These are phyloP conservation scores for Trypanosoma grayi DNA, from an alignment of 208 protist genomes.

Conservation along the genomic window DNA sequence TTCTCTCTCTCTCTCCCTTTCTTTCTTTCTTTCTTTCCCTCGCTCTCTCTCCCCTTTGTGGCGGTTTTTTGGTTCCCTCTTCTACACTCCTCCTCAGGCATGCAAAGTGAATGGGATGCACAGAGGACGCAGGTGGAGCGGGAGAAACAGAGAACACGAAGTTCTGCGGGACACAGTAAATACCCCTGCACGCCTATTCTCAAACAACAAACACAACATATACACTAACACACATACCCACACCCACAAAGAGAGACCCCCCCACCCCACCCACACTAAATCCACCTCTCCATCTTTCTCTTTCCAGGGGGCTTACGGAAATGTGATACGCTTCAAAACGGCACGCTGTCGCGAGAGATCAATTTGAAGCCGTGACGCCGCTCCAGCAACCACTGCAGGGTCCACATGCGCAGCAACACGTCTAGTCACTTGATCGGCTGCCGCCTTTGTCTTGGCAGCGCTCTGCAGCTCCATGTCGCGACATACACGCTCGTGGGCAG, in stretches of 20 bases:
- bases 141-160: too few relatives aligned
- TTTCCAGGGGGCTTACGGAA: background rate
- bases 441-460: conserved; percentile 3
- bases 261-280: background rate
- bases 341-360: conserved; percentile 82
- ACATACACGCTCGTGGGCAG: conserved; percentile 52
- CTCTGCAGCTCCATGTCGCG: conserved; percentile 45
- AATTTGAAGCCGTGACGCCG: conserved; percentile 66
- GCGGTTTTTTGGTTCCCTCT: background rate
- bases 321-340: conserved; percentile 55
- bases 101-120: too few relatives aligned
- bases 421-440: background rate
- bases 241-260: conserved; percentile 3
- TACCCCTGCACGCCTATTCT: background rate
- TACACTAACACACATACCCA: background rate
- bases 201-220: background rate
- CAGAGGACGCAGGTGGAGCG: too few relatives aligned
- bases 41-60: too few relatives aligned
- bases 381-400: conserved; percentile 1
- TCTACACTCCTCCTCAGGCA: too few relatives aligned
- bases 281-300: background rate
- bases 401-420: conserved; percentile 6
- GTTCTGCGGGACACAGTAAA: too few relatives aligned
- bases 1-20: background rate
- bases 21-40: conserved; percentile 5